Conservation (phyloP, 2,329 filamentous ascomycete species). For the Xylariomycetidae sp. region DNA sequence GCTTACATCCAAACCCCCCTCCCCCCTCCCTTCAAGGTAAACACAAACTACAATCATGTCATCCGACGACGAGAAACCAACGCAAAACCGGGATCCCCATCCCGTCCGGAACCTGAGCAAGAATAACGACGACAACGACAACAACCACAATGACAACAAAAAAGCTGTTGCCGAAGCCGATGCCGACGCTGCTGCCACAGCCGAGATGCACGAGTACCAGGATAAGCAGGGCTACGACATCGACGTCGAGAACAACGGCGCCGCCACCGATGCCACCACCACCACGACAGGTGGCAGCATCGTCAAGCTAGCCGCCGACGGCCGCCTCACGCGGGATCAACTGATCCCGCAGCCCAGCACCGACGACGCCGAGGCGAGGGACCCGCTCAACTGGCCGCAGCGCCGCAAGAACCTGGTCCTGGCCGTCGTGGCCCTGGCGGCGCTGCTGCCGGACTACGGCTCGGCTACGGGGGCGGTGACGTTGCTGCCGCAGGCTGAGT, state of each 20-base stretch:
- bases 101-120: no score
- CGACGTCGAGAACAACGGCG: constrained; percentile 21
- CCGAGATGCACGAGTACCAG: constrained; percentile 28
- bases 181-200: no score
- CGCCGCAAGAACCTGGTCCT: constrained; percentile 45
- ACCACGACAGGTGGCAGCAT: constrained; percentile 10
- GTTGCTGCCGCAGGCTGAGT: constrained; percentile 38
- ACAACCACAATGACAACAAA: no score
- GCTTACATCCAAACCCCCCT: no score
- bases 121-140: no score
- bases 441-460: constrained; percentile 46
- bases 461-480: constrained; percentile 40
- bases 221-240: constrained; percentile 34
- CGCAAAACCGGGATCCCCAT: no score
- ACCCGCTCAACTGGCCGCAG: constrained; percentile 50
- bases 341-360: constrained; percentile 51
- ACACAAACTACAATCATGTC: no score
- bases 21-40: no score
- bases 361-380: constrained; percentile 42
- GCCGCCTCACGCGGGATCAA: constrained; percentile 39
- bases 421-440: constrained; percentile 40
- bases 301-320: constrained; percentile 34
- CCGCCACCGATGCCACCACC: constrained; percentile 10
- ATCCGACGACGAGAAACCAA: no score
- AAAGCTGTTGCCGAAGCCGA: no score